Conservation (phyloP, 2,329 filamentous ascomycete genomes). For the Alternaria sp. region DNA sequence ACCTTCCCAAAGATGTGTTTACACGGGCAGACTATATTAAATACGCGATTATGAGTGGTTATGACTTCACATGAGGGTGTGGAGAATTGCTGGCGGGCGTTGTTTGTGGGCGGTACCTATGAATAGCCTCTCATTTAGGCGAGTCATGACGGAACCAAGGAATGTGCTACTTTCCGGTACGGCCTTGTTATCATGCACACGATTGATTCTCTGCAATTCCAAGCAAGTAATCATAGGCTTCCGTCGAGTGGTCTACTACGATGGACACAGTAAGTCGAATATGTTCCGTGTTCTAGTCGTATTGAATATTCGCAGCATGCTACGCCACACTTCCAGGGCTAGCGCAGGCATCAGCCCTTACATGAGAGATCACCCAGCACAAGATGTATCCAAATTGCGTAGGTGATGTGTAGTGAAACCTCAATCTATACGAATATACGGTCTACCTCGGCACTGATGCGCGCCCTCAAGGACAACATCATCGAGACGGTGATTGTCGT, state of each 20-base stretch:
- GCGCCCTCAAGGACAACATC: neutral
- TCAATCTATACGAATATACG: neutral
- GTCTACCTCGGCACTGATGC: neutral
- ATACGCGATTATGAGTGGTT: neutral
- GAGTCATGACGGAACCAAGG: neutral
- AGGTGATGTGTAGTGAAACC: neutral
- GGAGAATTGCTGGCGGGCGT: neutral
- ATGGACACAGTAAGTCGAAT: neutral
- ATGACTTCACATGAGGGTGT: neutral
- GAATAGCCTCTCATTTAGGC: neutral
- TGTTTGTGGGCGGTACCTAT: neutral
- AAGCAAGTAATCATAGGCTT: neutral
- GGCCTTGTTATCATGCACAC: neutral
- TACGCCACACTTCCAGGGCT: neutral
- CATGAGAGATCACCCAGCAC: neutral
- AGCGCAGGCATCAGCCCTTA: neutral
- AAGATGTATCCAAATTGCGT: neutral
- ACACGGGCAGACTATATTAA: neutral
- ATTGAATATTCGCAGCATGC: neutral
- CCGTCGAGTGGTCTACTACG: neutral
- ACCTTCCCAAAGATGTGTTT: neutral
- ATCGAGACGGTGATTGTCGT: neutral
- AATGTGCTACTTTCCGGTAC: neutral
- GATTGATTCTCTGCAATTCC: neutral
- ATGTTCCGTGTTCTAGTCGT: neutral